These are phyloP conservation scores for Flaveria trinervia DNA, from an alignment of 129 eudicot species.

Conservation along the genomic window DNA sequence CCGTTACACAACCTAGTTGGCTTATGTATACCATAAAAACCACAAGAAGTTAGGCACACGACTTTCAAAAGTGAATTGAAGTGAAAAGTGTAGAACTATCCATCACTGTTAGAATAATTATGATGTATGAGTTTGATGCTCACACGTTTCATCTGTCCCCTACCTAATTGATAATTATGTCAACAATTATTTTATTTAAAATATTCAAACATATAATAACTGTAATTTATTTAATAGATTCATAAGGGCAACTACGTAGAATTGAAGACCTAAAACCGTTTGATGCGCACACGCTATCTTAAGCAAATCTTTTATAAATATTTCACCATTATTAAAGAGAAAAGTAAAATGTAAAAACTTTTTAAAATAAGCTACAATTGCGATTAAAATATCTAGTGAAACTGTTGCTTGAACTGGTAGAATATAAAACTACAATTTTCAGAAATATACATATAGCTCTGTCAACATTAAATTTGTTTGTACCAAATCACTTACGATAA, in stretches of 20 bases:
- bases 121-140: conserved; percentile 2
- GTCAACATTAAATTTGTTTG: background rate
- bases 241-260: too few species aligned
- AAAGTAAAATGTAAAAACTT: background rate
- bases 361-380: background rate
- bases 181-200: background rate
- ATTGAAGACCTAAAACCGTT: too few species aligned
- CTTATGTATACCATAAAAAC: background rate
- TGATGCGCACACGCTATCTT: too few species aligned
- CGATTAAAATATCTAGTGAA: background rate
- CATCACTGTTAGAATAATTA: background rate
- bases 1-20: background rate
- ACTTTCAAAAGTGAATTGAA: background rate
- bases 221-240: too few species aligned
- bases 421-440: conserved; percentile 7
- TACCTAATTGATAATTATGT: background rate
- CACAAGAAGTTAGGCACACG: background rate
- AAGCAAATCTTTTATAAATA: too few species aligned
- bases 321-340: background rate
- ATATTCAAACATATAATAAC: too few species aligned
- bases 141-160: conserved; percentile 4
- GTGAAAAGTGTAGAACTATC: background rate
- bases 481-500: conserved; percentile 12
- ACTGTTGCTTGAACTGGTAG: background rate
- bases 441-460: conserved; percentile 17